Base-by-base conservation (phyloP, 225 moss, liverwort and hornwort species). In the Sphagnum contortum region DNA sequence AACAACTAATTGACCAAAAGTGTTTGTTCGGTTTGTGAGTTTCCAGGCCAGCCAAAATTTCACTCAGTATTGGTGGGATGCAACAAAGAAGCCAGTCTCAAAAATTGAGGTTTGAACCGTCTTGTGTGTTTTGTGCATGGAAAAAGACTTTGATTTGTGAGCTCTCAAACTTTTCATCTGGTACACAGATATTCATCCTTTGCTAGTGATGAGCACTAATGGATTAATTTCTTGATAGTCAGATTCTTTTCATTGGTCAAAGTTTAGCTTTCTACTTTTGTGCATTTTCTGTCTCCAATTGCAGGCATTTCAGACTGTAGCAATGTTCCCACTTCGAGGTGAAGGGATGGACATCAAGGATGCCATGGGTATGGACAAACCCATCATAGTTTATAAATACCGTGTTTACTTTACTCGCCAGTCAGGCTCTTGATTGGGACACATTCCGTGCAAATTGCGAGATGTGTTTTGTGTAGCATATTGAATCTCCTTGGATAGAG, bases 11-110 rank as follows among this genome's bases (percentile, higher is more conserved):
- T 57, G 44, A 12, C 3, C 46, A 48, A 47, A 6, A 3, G 48
- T 47, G 29, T 44, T 8, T 57, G 6, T 11, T 66, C 57, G 29
- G 29, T 45, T 9, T 10, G 3, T 1, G 45, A 44, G 59, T 44
- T 57, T 65, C 71, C 90, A 92, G 96, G 96, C 92, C 29, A 98
- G 96, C 86, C 92, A 88, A 73, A 98, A 98, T 73, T 59, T 92
- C 66, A 98, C 92, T 61, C 80, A 92, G 64, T 98, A 98, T 64
- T 87, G 90, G 49, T 98, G 96, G 96, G 83, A 91, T 75, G 56
- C 75, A 29, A 63, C 64, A 0, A 76, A 81, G 48, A 54, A 73
- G 3, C 69, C 71, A n/a, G 68, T 89, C 11, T 76, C 81, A 11
- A 73, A 76, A 74, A 84, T 98, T 49, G 92, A 98, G 96, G 96